Base-by-base conservation (phyloP, 306 rosid species). In the Gastrolobium bilobum region DNA sequence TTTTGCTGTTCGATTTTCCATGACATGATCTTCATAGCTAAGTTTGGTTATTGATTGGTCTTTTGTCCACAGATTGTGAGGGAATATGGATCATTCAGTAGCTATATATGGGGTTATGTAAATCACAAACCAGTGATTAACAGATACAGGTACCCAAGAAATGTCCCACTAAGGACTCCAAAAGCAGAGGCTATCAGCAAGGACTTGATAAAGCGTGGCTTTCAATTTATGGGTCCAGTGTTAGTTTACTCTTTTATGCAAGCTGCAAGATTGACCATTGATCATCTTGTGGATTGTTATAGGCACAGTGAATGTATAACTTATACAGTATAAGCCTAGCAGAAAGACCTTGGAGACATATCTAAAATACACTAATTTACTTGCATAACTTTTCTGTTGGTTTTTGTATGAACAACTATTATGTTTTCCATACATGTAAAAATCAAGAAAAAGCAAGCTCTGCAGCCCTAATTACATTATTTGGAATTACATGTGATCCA, bases 281-380 rank as follows among this genome's bases (percentile, higher is more conserved):
- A 94, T 79, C 99, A 94, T 83, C 95, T 94, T 65, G 92, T 91
- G 48, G 92, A 89, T 72, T 94, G 99, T 69, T 87, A 91, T 48
- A 81, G 97, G 52, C 91, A 92, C 33, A 63, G 13, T 56, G 95
- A 94, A 43, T 92, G 97, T 65, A 89, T 92, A n/a, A n/a, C n/a
- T n/a, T n/a, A n/a, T n/a, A n/a, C n/a, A n/a, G n/a, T n/a, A n/a
- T n/a, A 3, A 83, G 77, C 75, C 95, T 92, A 35, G 99, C 97
- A 5, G 95, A 94, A 82, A 89, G 99, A 83, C 94, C 97, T 37
- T 94, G 99, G 99, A 94, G 93, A 79, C 98, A 94, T 78, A 87
- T 94, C 63, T 93, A 80, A 15, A 6, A 46, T 47, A 42, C 48
- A 61, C 7, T 30, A 0, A 14, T 48, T 77, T 30, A 33, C 11